Conservation (phyloP, 2,329 filamentous ascomycete genomes). For the Paecilomyces fulvus region DNA sequence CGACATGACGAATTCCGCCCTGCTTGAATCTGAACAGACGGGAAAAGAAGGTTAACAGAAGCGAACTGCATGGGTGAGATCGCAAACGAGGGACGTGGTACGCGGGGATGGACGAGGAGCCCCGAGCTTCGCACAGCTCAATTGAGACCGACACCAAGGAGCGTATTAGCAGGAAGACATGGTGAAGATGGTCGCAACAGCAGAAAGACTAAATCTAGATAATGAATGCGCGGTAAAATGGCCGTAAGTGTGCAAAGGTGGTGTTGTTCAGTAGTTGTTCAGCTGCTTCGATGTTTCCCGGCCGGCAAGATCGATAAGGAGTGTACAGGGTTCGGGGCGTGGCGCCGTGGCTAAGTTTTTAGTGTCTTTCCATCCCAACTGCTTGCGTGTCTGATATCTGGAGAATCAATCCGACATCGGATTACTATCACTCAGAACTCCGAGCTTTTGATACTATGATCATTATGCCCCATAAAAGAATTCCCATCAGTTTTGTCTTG, state of each 20-base stretch:
- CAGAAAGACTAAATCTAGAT: background rate
- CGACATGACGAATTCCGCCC: conserved; percentile 21
- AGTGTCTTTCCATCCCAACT: background rate
- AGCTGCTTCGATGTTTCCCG: background rate
- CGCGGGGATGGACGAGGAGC: conserved; percentile 5
- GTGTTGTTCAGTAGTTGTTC: background rate
- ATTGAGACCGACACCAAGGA: background rate
- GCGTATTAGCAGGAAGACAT: background rate
- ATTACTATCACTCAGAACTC: background rate
- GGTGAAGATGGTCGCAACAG: background rate
- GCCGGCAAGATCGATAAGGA: background rate
- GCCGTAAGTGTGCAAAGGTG: background rate
- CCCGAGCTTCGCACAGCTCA: background rate
- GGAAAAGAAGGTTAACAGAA: background rate
- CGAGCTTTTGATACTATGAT: too few species aligned
- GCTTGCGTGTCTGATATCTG: background rate
- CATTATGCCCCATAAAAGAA: too few species aligned
- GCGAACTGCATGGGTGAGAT: background rate
- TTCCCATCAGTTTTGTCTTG: too few species aligned
- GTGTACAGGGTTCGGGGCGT: background rate
- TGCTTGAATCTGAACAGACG: conserved; percentile 8
- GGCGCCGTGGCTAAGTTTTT: background rate
- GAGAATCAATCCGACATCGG: background rate
- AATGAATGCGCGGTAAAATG: background rate
- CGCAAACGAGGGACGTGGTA: background rate